Base-by-base conservation (phyloP, 768 basidiomycete species). In the Favolaschia claudopus region DNA sequence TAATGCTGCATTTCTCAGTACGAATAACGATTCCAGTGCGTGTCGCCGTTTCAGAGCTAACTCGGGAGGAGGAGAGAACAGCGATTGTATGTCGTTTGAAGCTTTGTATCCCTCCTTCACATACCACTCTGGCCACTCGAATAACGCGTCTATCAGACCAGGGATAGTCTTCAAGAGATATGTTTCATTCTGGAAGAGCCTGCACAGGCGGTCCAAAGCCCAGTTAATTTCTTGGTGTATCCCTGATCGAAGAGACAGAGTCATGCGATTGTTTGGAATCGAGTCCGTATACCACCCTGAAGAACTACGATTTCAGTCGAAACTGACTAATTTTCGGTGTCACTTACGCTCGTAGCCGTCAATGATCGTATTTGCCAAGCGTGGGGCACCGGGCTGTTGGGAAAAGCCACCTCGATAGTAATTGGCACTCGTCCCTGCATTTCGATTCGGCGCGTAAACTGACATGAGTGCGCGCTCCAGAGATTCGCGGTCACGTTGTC, bases 81-180 rank as follows among this genome's bases (percentile, higher is more conserved):
- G 72, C 9, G 74, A 51, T 29, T 76, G 63, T 32, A 69, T 67
- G 24, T 83, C 80, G 42, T 77, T 74, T 29, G 71, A 70, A 54
- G 76, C 71, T 62, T 79, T 79, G 66, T 83, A 77, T n/a, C 89
- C 88, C 62, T 87, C 84, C 3, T 71, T 78, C 46, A 87, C 79
- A 71, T 91, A 96, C 88, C 88, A 91, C 69, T 92, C 88, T 3
- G 95, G 94, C 90, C 91, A 94, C 69, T 90, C 91, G 59, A 94
- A 90, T 20, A 98, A 79, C 6, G 89, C 89, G 65, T 94, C 90
- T 24, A 92, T 85, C 37, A 96, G 79, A 9, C 93, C 93, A 0
- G 92, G 89, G 47, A 92, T 87, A 31, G 79, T 77, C 34, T 79
- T 81, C 55, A 98, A 81, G 54, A 85, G 70, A 73, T 96, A 93